Evolutionary conservation across 2,329 filamentous ascomycete genomes (phyloP).

Genomic region (Aureobasidium sp.): DNA sequence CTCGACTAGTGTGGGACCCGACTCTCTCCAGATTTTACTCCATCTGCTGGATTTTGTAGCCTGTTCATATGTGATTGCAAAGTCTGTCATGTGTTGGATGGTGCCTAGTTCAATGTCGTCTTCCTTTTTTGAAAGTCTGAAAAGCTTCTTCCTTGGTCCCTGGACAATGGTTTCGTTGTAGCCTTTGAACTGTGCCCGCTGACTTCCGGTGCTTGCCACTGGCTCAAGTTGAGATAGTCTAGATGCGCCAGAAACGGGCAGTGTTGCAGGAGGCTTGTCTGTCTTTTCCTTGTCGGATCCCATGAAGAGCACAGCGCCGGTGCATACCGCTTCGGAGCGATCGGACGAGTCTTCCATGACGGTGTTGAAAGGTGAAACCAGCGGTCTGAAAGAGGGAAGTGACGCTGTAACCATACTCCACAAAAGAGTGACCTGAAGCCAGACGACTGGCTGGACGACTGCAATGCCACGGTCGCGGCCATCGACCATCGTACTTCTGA

Average conservation of each 20-base stretch:
- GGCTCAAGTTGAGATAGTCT: not conserved
- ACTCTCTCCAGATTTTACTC: slow-evolving; percentile 5
- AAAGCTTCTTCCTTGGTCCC: slow-evolving; percentile 5
- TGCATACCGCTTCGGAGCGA: not conserved
- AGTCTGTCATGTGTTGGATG: not conserved
- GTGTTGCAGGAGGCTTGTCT: not conserved
- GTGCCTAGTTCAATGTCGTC: not conserved
- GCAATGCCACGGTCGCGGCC: not conserved
- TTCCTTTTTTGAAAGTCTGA: not conserved
- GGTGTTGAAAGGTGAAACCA: slow-evolving; percentile 7
- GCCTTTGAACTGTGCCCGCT: not conserved
- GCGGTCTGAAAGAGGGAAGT: slow-evolving; percentile 13
- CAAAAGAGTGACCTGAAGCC: slow-evolving; percentile 7
- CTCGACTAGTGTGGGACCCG: not conserved
- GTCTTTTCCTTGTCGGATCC: not conserved
- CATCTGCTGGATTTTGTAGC: not conserved
- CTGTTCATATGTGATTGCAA: not conserved
- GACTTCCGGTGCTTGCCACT: not conserved
- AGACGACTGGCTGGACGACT: slow-evolving; percentile 7
- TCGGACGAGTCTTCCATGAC: not conserved
- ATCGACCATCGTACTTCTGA: not conserved
- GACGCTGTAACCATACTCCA: slow-evolving; percentile 16
- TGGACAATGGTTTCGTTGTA: not conserved
- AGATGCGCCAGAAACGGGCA: not conserved
- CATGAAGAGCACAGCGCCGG: not conserved